Evolutionary conservation across 225 moss, liverwort and hornwort genomes (phyloP).

Genomic region (Physcomitrium patens): DNA sequence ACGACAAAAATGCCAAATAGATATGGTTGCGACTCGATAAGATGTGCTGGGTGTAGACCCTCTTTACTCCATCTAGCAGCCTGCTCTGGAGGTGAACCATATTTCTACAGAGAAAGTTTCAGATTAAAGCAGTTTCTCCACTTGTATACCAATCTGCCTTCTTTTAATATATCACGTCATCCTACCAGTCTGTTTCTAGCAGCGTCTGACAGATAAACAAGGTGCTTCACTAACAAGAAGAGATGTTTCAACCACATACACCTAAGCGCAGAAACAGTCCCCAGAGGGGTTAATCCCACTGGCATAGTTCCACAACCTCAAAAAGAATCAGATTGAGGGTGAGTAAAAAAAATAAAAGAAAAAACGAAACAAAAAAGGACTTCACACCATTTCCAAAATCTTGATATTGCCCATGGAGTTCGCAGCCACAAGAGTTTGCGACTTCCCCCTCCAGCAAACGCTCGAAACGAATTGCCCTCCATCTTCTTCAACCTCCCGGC

Average conservation of each 20-base stretch:
- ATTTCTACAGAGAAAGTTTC: conserved; percentile 45
- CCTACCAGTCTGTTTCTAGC: conserved; percentile 37
- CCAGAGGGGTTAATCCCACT: conserved; percentile 39
- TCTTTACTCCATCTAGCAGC: conserved; percentile 41
- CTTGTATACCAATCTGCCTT: conserved; percentile 33
- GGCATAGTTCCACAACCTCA: conserved; percentile 40
- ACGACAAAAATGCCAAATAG: conserved; percentile 19
- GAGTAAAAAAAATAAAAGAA: conserved; percentile 25
- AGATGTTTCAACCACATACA: conserved; percentile 27
- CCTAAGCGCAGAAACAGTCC: conserved; percentile 33
- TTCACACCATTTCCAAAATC: conserved; percentile 96
- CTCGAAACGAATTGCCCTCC: conserved; percentile 97
- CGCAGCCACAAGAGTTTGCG: conserved; percentile 93
- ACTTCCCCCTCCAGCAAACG: conserved; percentile 99
- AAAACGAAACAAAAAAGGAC: conserved; percentile 13
- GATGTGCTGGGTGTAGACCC: conserved; percentile 30
- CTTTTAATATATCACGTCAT: conserved; percentile 24
- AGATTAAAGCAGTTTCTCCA: conserved; percentile 35
- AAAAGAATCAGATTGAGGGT: conserved; percentile 46
- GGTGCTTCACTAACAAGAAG: conserved; percentile 27
- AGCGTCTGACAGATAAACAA: conserved; percentile 35
- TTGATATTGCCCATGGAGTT: conserved; percentile 99
- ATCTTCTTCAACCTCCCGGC: conserved; percentile 95
- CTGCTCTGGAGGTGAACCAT: conserved; percentile 37
- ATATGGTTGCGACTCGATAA: conserved; percentile 28